Percentiles rank a stretch among this genome's conserved stretches.
Evolutionary conservation across 768 basidiomycete species (phyloP).

Genomic region (Mycena rosella): DNA sequence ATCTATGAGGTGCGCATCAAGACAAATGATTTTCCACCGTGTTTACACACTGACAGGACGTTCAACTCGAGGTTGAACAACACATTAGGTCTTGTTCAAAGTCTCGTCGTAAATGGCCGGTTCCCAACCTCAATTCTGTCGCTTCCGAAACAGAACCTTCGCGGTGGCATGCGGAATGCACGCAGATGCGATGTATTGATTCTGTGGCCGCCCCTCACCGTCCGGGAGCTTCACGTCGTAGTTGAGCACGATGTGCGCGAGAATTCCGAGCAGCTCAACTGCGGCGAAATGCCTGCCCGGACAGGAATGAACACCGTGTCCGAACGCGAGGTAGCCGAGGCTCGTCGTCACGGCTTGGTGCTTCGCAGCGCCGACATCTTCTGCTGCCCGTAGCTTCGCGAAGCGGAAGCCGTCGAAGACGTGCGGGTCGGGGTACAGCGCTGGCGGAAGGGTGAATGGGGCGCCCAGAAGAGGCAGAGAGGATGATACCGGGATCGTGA

Average conservation of each 20-base stretch:
- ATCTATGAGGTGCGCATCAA: too few species aligned
- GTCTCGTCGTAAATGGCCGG: too few species aligned
- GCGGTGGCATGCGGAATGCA: constrained; percentile 30
- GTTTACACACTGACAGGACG: too few species aligned
- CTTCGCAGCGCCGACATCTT: constrained; percentile 32
- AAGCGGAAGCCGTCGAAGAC: constrained; percentile 36
- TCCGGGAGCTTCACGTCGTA: constrained; percentile 29
- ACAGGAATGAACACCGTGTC: constrained; percentile 26
- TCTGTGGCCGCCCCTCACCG: constrained; percentile 23
- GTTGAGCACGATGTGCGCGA: constrained; percentile 33
- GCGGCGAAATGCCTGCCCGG: background rate
- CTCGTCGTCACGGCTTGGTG: constrained; percentile 31
- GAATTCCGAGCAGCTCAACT: constrained; percentile 13
- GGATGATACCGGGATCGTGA: constrained; percentile 28
- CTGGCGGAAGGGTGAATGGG: constrained; percentile 1
- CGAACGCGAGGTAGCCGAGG: constrained; percentile 32
- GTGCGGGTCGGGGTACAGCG: constrained; percentile 29
- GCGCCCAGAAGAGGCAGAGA: background rate
- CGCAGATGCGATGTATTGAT: constrained; percentile 34
- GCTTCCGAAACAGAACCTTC: constrained; percentile 33
- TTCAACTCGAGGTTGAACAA: too few species aligned
- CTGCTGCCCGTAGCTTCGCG: constrained; percentile 25
- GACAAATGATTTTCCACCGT: too few species aligned
- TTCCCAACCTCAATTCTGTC: constrained; percentile 8
- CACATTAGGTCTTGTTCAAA: too few species aligned